A percentile compares a stretch with the other conserved stretches of the same genome.
Conservation (phyloP, 1,284 basidiomycete species). For the Gymnopus androsaceus region DNA sequence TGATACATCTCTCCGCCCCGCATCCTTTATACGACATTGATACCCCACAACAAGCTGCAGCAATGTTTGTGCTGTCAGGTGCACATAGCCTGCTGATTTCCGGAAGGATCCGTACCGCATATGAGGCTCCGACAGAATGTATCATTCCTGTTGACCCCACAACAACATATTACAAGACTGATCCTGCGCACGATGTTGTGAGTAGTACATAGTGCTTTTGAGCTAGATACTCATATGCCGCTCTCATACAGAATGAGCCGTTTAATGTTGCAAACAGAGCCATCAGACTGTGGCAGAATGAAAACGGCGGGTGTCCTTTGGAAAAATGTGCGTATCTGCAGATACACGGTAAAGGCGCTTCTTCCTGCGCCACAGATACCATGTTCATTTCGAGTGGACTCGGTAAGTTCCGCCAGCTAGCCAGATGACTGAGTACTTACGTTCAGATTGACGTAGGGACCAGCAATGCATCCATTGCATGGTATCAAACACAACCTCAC, state of each 20-base stretch:
- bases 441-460: background rate
- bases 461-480: background rate
- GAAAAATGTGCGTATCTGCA: conserved; percentile 44
- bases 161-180: conserved; percentile 40
- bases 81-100: conserved; percentile 41
- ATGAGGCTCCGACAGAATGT: conserved; percentile 29
- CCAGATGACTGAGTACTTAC: background rate
- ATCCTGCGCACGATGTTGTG: conserved; percentile 46
- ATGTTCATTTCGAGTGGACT: conserved; percentile 47
- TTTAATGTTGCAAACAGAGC: conserved; percentile 39
- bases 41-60: conserved; percentile 40
- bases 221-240: background rate
- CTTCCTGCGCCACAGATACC: conserved; percentile 37
- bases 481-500: conserved; percentile 15
- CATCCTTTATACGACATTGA: conserved; percentile 40
- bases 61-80: conserved; percentile 37
- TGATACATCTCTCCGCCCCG: conserved; percentile 42
- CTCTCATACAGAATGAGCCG: conserved; percentile 28
- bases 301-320: conserved; percentile 36
- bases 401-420: too few species aligned
- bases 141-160: conserved; percentile 17
- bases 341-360: conserved; percentile 42
- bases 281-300: conserved; percentile 40
- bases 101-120: conserved; percentile 38
- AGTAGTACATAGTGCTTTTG: background rate